Evolutionary conservation across 305 asterid genomes (phyloP).

Genomic region (Solanum hybrid): DNA sequence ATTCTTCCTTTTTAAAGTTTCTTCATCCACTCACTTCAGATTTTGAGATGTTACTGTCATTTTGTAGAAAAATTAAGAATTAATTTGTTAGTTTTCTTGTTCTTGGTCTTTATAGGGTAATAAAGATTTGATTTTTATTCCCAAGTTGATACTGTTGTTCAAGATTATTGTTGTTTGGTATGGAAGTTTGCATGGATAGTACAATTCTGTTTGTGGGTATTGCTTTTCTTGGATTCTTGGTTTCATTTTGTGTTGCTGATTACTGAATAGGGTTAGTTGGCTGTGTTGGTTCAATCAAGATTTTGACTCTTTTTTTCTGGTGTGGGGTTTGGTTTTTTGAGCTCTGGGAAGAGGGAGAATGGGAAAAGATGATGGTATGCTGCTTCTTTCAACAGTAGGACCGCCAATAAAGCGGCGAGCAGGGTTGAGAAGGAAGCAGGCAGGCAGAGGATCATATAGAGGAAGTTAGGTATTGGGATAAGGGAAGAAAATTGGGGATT

Average conservation of each 20-base stretch:
- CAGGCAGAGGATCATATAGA: conserved; percentile 99
- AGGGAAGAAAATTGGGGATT: conserved; percentile 38
- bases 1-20: not conserved
- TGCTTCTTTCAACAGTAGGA: conserved; percentile 74
- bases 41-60: conserved; percentile 31
- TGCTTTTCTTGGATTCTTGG: conserved; percentile 3
- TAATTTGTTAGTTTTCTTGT: not conserved
- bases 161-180: conserved; percentile 2
- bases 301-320: conserved; percentile 5
- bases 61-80: conserved; percentile 34
- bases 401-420: conserved; percentile 92
- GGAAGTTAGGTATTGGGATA: conserved; percentile 67
- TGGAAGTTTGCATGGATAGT: conserved; percentile 26
- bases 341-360: conserved; percentile 42
- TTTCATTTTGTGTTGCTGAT: conserved; percentile 18
- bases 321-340: conserved; percentile 21
- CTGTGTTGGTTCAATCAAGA: conserved; percentile 17
- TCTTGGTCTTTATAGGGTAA: not conserved
- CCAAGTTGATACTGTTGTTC: not conserved
- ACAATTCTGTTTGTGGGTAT: not conserved
- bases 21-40: not conserved
- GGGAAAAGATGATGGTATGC: conserved; percentile 71
- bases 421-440: conserved; percentile 93
- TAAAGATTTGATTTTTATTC: conserved; percentile 1
- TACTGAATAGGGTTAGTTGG: conserved; percentile 14